phyloP scores from a whole-genome alignment of 805 yeast genomes.

The Ogataea methylovora region DNA sequence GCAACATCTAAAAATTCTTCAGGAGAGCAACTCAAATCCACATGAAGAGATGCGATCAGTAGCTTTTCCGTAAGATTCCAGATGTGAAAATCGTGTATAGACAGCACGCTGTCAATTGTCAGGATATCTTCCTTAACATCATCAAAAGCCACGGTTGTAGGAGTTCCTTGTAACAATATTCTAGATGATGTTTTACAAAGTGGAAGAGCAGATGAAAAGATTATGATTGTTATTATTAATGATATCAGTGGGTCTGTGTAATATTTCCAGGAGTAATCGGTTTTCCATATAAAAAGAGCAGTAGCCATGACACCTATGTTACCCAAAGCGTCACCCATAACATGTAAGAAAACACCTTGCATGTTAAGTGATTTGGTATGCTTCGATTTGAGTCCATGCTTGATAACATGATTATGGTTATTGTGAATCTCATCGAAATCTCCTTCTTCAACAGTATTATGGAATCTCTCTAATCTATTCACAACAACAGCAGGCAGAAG shows the following conservation, averaged over 20 bases:
- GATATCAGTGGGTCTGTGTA: conserved; percentile 86
- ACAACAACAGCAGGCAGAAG: conserved; percentile 23
- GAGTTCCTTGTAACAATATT: conserved; percentile 88
- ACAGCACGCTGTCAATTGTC: conserved; percentile 62
- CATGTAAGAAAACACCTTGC: conserved; percentile 96
- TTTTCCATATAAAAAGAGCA: conserved; percentile 90
- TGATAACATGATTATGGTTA: conserved; percentile 17
- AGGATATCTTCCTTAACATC: conserved; percentile 63
- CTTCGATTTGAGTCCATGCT: conserved; percentile 7
- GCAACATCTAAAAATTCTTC: conserved; percentile 65
- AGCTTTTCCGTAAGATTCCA: conserved; percentile 92
- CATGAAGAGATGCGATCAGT: conserved; percentile 83
- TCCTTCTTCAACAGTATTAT: conserved; percentile 4
- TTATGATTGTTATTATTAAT: conserved; percentile 76
- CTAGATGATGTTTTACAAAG: conserved; percentile 80
- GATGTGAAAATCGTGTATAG: conserved; percentile 91
- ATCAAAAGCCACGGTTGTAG: conserved; percentile 72
- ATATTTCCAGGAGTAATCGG: conserved; percentile 81
- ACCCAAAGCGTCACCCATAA: conserved; percentile 93
- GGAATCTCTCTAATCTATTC: conserved; percentile 5
- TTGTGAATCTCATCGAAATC: conserved; percentile 12
- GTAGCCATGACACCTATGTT: conserved; percentile 87
- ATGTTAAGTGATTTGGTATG: conserved; percentile 71
- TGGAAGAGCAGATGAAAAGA: conserved; percentile 87
- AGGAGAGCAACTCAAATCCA: conserved; percentile 62